Base-by-base conservation (phyloP, 768 basidiomycete genomes). In the Heimioporus sp. region DNA sequence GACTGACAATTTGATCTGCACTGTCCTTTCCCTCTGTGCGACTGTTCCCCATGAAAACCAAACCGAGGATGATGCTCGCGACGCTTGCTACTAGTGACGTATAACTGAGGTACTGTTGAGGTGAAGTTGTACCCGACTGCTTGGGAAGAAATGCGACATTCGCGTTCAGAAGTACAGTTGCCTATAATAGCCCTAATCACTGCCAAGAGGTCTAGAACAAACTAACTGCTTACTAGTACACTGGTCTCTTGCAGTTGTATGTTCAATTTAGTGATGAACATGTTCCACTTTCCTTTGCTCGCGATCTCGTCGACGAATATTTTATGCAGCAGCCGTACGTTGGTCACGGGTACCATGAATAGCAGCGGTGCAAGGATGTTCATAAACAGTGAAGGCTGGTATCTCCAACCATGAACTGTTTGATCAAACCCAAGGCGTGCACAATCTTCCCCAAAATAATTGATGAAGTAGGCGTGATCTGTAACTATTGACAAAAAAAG, bases 141-240 rank as follows among this genome's bases (percentile, higher is more conserved):
- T 85, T 82, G 2, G 81, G 77, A 17, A 87, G 67, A 56, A 85
- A 83, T 0, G 74, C 78, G 0, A 86, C 79, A 43, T 85, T 83
- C 11, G 79, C 80, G 34, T 77, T 79, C 19, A 86, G 60, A 17
- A 86, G 66, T 2, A 85, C 81, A 1, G 80, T 81, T 2, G 76
- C 76, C 82, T 85, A 39, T 1, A 46, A 28, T 28, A 7, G 5
- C 7, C 7, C 5, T 6, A 28, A 28, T 28, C 24, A 28, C 24
- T 28, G 24, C 24, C 24, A 4, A 5, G 24, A 28, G 7, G 24
- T 28, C 24, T 4, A 28, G 24, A 28, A 28, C 24, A 5, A 28
- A 28, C 5, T 1, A 28, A 6, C 10, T 43, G 49, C 79, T 46
- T 49, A 85, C 84, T 48, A 79, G 76, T 24, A 82, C 76, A 43